These are phyloP conservation scores for Diplodia scrobiculata DNA, from an alignment of 2,329 filamentous ascomycete genomes.

Conservation along the genomic window DNA sequence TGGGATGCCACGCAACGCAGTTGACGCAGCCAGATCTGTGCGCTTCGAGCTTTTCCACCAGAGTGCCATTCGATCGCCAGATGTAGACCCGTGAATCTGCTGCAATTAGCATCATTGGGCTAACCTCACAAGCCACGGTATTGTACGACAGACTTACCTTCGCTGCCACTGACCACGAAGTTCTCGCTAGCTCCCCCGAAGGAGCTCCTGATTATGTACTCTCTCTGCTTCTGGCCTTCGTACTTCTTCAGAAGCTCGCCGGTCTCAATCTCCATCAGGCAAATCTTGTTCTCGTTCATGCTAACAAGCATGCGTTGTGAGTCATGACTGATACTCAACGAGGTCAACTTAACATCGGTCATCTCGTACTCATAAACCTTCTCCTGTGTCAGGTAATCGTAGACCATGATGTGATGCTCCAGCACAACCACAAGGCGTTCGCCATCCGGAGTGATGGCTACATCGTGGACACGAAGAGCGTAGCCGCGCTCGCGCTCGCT, in stretches of 20 bases:
- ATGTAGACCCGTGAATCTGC: constrained; percentile 75
- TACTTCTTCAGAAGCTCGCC: constrained; percentile 73
- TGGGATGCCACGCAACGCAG: constrained; percentile 84
- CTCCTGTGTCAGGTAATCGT: constrained; percentile 73
- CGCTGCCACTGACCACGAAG: constrained; percentile 88
- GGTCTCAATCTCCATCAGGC: constrained; percentile 75
- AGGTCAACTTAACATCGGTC: constrained; percentile 70
- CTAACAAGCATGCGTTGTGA: constrained; percentile 82
- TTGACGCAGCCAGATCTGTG: constrained; percentile 79
- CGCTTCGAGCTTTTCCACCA: constrained; percentile 74
- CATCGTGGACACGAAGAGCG: constrained; percentile 73
- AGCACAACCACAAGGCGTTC: constrained; percentile 78
- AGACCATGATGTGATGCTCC: constrained; percentile 72
- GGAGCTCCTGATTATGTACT: constrained; percentile 76
- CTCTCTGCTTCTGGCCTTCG: constrained; percentile 71
- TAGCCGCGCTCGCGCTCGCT: constrained; percentile 23
- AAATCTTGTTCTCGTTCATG: constrained; percentile 73
- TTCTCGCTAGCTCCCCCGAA: constrained; percentile 91
- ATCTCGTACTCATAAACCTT: constrained; percentile 74
- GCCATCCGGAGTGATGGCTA: constrained; percentile 80
- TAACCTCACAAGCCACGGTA: background rate
- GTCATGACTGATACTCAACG: constrained; percentile 77
- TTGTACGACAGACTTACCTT: constrained; percentile 60
- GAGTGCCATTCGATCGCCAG: constrained; percentile 81
- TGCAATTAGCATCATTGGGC: constrained; percentile 19